Conservation (phyloP, 495 filamentous ascomycete species). For the Astrothelium macrocarpum region DNA sequence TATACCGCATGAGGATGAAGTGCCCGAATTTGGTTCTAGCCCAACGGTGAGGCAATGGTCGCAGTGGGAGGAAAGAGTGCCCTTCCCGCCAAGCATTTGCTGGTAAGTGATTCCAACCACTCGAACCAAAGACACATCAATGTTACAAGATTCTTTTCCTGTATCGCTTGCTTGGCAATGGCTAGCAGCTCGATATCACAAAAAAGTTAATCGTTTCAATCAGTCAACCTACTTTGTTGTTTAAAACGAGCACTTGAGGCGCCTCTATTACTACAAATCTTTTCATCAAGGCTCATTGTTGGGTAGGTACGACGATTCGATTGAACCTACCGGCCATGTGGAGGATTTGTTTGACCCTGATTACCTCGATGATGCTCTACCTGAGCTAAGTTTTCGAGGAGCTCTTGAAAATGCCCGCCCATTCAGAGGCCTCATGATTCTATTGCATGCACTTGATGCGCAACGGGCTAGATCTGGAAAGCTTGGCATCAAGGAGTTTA, state of each 20-base stretch:
- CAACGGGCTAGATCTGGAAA: not conserved
- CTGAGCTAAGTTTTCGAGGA: not conserved
- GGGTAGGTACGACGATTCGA: not conserved
- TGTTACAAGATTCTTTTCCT: not conserved
- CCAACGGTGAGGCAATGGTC: constrained; percentile 1
- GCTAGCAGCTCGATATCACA: no score
- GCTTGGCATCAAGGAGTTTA: not conserved
- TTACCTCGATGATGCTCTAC: not conserved
- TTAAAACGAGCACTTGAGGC: no score
- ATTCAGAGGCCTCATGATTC: not conserved
- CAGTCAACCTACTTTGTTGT: no score
- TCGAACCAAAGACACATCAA: not conserved
- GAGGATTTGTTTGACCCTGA: not conserved
- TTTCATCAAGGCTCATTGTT: not conserved
- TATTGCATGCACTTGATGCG: not conserved
- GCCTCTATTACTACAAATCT: not conserved
- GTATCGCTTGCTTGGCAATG: not conserved
- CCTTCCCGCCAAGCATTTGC: not conserved
- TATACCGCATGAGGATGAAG: not conserved
- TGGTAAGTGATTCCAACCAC: not conserved
- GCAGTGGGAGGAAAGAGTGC: not conserved
- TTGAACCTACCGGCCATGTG: not conserved
- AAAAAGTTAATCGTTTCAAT: no score
- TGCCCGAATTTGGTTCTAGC: not conserved
- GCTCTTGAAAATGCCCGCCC: not conserved